A percentile compares a stretch with the other conserved stretches of the same genome.
Evolutionary conservation across 768 basidiomycete genomes (phyloP).

Genomic region (Neoboletus magnificus): DNA sequence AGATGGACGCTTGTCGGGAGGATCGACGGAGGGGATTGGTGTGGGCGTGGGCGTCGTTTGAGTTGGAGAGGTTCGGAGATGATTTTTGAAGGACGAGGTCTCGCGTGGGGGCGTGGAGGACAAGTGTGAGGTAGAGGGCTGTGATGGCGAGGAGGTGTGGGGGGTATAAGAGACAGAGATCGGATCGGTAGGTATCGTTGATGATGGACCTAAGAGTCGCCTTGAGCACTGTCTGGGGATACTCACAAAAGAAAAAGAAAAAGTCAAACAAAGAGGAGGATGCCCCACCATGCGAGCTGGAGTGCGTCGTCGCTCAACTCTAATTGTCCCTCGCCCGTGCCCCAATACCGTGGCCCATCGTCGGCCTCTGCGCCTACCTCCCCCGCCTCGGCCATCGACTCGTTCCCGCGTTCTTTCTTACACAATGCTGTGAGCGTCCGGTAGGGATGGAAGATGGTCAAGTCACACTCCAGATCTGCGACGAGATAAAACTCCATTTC

Average conservation of each 20-base stretch:
- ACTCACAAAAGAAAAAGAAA: not conserved
- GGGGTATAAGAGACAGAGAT: constrained; percentile 90
- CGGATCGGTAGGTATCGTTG: constrained; percentile 94
- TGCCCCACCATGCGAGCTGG: constrained; percentile 83
- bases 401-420: constrained; percentile 48
- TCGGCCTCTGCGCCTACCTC: constrained; percentile 53
- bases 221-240: not conserved
- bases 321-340: constrained; percentile 73
- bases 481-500: constrained; percentile 99
- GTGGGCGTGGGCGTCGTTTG: constrained; percentile 20
- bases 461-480: constrained; percentile 93
- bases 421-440: constrained; percentile 79
- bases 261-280: not conserved
- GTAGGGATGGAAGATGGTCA: constrained; percentile 94
- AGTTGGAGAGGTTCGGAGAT: constrained; percentile 19
- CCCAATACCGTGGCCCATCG: constrained; percentile 69
- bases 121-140: constrained; percentile 84
- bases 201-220: constrained; percentile 76
- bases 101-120: constrained; percentile 61
- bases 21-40: constrained; percentile 50
- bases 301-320: constrained; percentile 73
- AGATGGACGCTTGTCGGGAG: constrained; percentile 42
- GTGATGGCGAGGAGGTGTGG: constrained; percentile 94
- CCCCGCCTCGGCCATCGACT: constrained; percentile 51
- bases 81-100: constrained; percentile 41